phyloP scores from a whole-genome alignment of 179 eudicot genomes.

The Spinacia oleracea region DNA sequence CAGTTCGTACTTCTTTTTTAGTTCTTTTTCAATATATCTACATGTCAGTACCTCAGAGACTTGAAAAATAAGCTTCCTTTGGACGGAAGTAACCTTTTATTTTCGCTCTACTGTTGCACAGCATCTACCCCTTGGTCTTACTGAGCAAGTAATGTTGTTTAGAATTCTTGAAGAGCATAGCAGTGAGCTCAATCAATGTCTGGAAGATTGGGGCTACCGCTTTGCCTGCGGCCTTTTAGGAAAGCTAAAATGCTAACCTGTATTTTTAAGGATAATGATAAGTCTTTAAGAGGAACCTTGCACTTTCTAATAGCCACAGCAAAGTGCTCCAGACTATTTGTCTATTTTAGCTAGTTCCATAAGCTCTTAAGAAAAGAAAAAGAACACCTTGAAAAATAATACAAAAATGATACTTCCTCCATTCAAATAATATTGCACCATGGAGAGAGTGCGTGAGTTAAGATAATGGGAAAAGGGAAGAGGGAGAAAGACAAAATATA shows the following conservation, averaged over 20 bases:
- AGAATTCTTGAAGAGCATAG: not conserved
- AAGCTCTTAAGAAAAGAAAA: not conserved
- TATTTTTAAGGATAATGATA: not conserved
- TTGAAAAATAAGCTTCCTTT: conserved; percentile 1
- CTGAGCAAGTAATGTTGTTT: not conserved
- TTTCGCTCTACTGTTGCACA: not conserved
- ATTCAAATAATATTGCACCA: too few species aligned
- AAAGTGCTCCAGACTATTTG: not conserved
- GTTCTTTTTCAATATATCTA: not conserved
- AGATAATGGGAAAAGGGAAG: too few species aligned
- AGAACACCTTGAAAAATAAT: not conserved
- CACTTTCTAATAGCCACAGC: not conserved
- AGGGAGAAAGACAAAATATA: too few species aligned
- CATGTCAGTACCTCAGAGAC: not conserved
- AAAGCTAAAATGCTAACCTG: too few species aligned
- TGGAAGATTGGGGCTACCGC: not conserved
- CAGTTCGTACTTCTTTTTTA: not conserved
- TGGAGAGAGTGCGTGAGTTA: too few species aligned
- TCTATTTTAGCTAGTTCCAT: not conserved
- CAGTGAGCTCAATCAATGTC: not conserved
- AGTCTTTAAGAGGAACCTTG: not conserved
- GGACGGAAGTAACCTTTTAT: not conserved
- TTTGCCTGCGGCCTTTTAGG: not conserved
- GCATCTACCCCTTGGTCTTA: not conserved
- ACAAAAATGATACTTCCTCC: too few species aligned